These are phyloP conservation scores for Wickerhamomyces queroliae DNA, from an alignment of 805 yeast genomes.

Conservation along the genomic window DNA sequence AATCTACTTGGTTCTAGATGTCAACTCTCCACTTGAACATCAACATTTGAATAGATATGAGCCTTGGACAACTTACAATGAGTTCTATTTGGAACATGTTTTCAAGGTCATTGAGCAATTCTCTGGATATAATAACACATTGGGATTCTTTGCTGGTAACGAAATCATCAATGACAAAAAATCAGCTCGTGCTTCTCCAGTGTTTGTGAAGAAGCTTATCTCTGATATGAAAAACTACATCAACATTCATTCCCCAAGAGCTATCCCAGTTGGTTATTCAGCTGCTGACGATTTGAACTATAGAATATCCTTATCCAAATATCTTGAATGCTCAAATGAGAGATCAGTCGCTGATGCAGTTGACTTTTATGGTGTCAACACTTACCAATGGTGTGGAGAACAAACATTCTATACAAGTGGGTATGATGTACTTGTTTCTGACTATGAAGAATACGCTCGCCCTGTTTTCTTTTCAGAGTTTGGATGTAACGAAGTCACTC, in stretches of 20 bases:
- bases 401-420: constrained; percentile 83
- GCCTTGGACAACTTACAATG: constrained; percentile 86
- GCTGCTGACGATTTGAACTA: constrained; percentile 90
- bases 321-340: constrained; percentile 68
- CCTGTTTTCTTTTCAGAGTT: constrained; percentile 90
- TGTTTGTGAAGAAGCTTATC: constrained; percentile 69
- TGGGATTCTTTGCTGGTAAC: constrained; percentile 90
- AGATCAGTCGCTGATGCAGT: constrained; percentile 43
- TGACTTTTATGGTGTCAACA: constrained; percentile 91
- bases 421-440: constrained; percentile 59
- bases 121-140: constrained; percentile 77
- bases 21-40: constrained; percentile 75
- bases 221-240: constrained; percentile 79
- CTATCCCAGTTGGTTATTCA: constrained; percentile 88
- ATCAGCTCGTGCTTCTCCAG: constrained; percentile 66
- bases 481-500: constrained; percentile 82
- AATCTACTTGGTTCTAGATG: constrained; percentile 86
- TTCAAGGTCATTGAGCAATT: constrained; percentile 78
- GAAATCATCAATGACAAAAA: constrained; percentile 78
- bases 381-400: constrained; percentile 95
- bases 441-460: constrained; percentile 58
- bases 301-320: constrained; percentile 71
- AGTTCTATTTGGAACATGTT: constrained; percentile 64
- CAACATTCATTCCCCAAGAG: constrained; percentile 48
- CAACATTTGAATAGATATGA: constrained; percentile 86